phyloP scores from a whole-genome alignment of 768 basidiomycete genomes.

The Lactarius sp. region DNA sequence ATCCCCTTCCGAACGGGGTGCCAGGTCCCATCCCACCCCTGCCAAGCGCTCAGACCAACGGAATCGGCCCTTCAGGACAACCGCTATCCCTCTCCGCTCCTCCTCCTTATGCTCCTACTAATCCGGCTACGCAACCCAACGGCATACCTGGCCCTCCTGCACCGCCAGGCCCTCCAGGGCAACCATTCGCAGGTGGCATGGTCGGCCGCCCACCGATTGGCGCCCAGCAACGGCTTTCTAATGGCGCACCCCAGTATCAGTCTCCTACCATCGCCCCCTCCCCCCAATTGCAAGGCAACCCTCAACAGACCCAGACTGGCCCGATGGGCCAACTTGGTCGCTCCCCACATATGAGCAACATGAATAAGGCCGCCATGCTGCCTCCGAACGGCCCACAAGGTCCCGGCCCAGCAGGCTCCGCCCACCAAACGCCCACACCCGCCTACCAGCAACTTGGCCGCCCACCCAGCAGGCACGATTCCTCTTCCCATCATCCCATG shows the following conservation, averaged over 20 bases:
- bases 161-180: slow-evolving; percentile 17
- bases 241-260: slow-evolving; percentile 48
- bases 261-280: slow-evolving; percentile 64
- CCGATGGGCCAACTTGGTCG: slow-evolving; percentile 49
- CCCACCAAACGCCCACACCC: slow-evolving; percentile 38
- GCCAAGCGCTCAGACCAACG: slow-evolving; percentile 30
- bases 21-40: slow-evolving; percentile 19
- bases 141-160: slow-evolving; percentile 22
- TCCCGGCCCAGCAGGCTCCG: slow-evolving; percentile 35
- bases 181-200: slow-evolving; percentile 15
- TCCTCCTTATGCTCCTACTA: slow-evolving; percentile 19
- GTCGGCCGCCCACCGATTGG: slow-evolving; percentile 34
- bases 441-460: slow-evolving; percentile 43
- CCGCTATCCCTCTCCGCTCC: slow-evolving; percentile 21
- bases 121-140: slow-evolving; percentile 30
- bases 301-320: slow-evolving; percentile 32
- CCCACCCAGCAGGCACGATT: slow-evolving; percentile 56
- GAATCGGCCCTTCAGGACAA: slow-evolving; percentile 29
- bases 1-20: slow-evolving; percentile 28
- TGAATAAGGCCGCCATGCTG: slow-evolving; percentile 42
- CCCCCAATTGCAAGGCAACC: slow-evolving; percentile 43
- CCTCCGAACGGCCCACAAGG: slow-evolving; percentile 44
- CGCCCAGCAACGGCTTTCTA: slow-evolving; percentile 42
- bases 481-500: slow-evolving; percentile 34
- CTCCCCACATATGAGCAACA: slow-evolving; percentile 44